Base-by-base conservation (phyloP, 2,329 filamentous ascomycete genomes). In the Ascochyta rabiei region DNA sequence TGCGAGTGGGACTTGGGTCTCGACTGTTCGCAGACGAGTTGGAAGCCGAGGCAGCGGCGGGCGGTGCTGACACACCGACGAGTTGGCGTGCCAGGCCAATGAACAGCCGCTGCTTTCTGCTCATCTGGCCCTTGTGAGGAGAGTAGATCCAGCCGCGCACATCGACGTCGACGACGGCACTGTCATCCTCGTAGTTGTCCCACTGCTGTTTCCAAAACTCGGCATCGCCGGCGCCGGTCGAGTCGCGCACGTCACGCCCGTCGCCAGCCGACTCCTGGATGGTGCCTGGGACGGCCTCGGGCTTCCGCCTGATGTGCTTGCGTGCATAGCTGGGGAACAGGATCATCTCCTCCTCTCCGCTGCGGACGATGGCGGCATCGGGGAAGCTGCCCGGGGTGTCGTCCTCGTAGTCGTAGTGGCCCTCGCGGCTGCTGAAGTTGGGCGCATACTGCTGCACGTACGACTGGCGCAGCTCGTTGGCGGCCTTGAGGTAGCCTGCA, bases 121-220 rank as follows among this genome's bases (percentile, higher is more conserved):
- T 93, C 84, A 97, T 87, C 4, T 91, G 92, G 0, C 91, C 92
- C 62, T 83, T 84, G 67, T 93, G 90, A 16, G 93, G 93, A 34
- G 87, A 86, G 74, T 96, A 99, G 46, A 98, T 85, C 95, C 96
- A 99, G 13, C 95, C 95, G 63, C 93, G 84, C 21, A 99, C 91
- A 72, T 99, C 93, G 6, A 98, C 91, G 70, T 98, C 93, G 1
- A 97, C 90, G 4, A 97, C 81, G 0, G 93, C 91, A 72, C 89
- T 89, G 67, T 92, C 87, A 56, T 93, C 88, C 72, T 96, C 89
- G 48, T 88, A 84, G 57, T 84, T 84, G 53, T 93, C 86, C 89
- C 90, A 96, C 68, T 93, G 86, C 49, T 85, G 80, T 37, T 83
- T 84, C 88, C 89, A 93, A 72, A 89, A 93, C 34, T 91, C 87